A percentile compares a stretch with the other conserved stretches of the same genome.
These are phyloP conservation scores for Cetradonia linearis DNA, from an alignment of 495 filamentous ascomycete genomes.

Conservation along the genomic window DNA sequence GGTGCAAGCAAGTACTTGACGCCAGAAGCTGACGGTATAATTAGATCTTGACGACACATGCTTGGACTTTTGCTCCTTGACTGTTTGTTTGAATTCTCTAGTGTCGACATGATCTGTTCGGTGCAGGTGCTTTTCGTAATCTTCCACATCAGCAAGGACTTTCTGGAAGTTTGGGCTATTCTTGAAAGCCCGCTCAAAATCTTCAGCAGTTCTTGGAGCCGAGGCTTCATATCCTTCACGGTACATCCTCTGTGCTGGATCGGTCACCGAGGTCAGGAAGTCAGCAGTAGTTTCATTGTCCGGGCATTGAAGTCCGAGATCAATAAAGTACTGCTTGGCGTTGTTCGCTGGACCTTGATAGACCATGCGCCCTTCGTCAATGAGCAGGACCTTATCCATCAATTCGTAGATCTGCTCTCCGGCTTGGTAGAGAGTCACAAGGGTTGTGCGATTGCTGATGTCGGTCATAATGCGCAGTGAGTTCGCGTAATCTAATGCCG, in stretches of 20 bases:
- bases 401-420: slow-evolving; percentile 74
- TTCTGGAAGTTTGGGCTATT: slow-evolving; percentile 43
- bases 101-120: slow-evolving; percentile 54
- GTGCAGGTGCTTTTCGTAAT: slow-evolving; percentile 51
- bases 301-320: slow-evolving; percentile 58
- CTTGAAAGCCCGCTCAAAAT: slow-evolving; percentile 52
- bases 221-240: slow-evolving; percentile 53
- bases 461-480: slow-evolving; percentile 76
- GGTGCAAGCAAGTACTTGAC: slow-evolving; percentile 60
- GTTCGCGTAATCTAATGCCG: slow-evolving; percentile 70
- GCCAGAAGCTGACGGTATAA: slow-evolving; percentile 55
- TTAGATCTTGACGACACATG: slow-evolving; percentile 56
- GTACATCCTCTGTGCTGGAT: slow-evolving; percentile 56
- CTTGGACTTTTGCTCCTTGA: slow-evolving; percentile 57
- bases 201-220: slow-evolving; percentile 50
- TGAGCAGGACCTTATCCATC: slow-evolving; percentile 67
- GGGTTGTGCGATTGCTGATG: slow-evolving; percentile 65
- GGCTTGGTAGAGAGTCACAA: slow-evolving; percentile 78
- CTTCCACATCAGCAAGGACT: slow-evolving; percentile 44
- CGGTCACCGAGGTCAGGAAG: slow-evolving; percentile 68
- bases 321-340: slow-evolving; percentile 58
- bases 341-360: slow-evolving; percentile 53
- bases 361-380: slow-evolving; percentile 55
- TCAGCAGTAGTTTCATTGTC: slow-evolving; percentile 62
- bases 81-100: slow-evolving; percentile 56